phyloP scores from a whole-genome alignment of 371 early-diverging fungal species.

The Rhizopus arrhizus region DNA sequence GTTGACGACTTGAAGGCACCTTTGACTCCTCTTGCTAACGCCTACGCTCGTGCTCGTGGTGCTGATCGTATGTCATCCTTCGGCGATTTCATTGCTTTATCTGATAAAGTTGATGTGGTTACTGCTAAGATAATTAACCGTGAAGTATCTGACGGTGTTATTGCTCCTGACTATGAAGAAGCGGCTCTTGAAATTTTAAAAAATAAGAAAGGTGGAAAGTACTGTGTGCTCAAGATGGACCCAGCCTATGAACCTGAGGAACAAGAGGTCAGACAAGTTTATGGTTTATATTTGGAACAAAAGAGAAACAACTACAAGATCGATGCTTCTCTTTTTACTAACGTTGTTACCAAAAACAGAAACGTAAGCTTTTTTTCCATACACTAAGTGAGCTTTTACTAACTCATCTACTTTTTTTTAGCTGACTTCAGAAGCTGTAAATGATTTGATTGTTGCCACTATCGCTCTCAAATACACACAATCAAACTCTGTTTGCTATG shows the following conservation, averaged over 20 bases:
- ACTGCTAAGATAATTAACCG: constrained; percentile 95
- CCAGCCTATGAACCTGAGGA: constrained; percentile 82
- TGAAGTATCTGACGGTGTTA: constrained; percentile 96
- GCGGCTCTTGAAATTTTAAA: constrained; percentile 89
- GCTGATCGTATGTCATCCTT: constrained; percentile 98
- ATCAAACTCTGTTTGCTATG: constrained; percentile 97
- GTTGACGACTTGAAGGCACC: constrained; percentile 83
- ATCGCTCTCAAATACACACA: constrained; percentile 98
- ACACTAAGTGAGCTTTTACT: not conserved
- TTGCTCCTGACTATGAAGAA: constrained; percentile 88
- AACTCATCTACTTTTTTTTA: constrained; percentile 18
- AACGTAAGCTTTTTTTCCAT: constrained; percentile 39
- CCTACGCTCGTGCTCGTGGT: constrained; percentile 88
- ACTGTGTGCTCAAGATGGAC: constrained; percentile 93
- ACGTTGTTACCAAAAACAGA: constrained; percentile 83
- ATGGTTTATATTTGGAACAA: constrained; percentile 90
- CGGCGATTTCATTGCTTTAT: constrained; percentile 96
- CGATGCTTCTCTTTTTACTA: constrained; percentile 71
- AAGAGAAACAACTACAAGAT: constrained; percentile 86
- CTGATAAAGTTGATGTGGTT: constrained; percentile 83
- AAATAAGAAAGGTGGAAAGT: constrained; percentile 97
- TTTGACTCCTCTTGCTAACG: constrained; percentile 76
- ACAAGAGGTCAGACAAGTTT: constrained; percentile 91
- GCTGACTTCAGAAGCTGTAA: constrained; percentile 70
- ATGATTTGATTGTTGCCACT: constrained; percentile 93